Conservation (phyloP, 305 asterid genomes). For the Lippia alba region DNA sequence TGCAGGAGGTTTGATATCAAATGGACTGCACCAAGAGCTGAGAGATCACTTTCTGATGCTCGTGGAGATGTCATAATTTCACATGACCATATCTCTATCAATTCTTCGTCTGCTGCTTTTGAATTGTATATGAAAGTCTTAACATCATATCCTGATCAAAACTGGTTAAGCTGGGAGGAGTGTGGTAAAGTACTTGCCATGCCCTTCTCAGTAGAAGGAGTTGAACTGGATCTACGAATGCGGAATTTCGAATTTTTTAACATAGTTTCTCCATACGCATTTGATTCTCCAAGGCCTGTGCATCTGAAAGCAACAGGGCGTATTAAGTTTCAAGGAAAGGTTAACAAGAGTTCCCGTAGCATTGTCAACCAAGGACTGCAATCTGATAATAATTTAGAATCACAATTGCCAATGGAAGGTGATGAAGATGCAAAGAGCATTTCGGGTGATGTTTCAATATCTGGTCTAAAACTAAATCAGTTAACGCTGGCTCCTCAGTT, state of each 20-base stretch:
- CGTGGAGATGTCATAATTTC: conserved; percentile 99
- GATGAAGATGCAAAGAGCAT: conserved; percentile 57
- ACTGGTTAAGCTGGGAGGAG: conserved; percentile 62
- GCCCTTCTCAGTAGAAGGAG: conserved; percentile 90
- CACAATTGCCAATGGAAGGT: conserved; percentile 41
- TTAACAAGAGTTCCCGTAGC: conserved; percentile 49
- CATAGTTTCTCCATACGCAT: conserved; percentile 83
- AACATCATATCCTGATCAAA: conserved; percentile 77
- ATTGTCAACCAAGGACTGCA: conserved; percentile 44
- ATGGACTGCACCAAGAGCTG: conserved; percentile 98
- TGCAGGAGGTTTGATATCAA: conserved; percentile 96
- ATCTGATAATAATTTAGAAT: conserved; percentile 42
- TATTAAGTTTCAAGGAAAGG: conserved; percentile 93
- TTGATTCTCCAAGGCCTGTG: conserved; percentile 91
- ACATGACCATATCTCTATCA: conserved; percentile 82
- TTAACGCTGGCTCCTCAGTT: conserved; percentile 98
- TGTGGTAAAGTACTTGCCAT: conserved; percentile 53
- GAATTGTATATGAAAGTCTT: conserved; percentile 79
- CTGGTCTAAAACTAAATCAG: conserved; percentile 96
- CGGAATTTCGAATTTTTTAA: conserved; percentile 92
- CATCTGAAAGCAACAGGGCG: conserved; percentile 97
- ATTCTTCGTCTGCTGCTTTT: conserved; percentile 95
- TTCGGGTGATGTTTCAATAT: conserved; percentile 87
- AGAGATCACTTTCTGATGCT: conserved; percentile 97
- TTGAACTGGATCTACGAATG: conserved; percentile 93